These are phyloP conservation scores for Gymnopus androsaceus DNA, from an alignment of 1,284 basidiomycete genomes.

Conservation along the genomic window DNA sequence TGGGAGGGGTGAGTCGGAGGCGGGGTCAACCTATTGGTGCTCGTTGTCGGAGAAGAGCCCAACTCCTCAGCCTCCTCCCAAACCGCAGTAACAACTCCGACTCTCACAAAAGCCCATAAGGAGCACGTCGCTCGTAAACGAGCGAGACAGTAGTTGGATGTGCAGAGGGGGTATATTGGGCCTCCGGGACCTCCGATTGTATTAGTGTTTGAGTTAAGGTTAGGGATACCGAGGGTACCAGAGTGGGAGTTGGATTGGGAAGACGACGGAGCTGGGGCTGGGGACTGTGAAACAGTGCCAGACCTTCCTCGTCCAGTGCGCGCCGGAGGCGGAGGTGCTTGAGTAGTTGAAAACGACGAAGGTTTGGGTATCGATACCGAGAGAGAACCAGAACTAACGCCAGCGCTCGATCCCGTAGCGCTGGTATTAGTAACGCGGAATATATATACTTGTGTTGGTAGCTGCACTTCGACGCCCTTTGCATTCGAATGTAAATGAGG, in stretches of 20 bases:
- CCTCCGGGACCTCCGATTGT: slow-evolving; percentile 6
- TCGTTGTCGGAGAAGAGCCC: no score
- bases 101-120: slow-evolving; percentile 87
- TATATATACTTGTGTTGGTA: slow-evolving; percentile 55
- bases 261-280: neutral
- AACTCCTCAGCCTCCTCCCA: slow-evolving; percentile 47
- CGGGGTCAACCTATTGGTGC: no score
- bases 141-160: slow-evolving; percentile 75
- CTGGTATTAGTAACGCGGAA: slow-evolving; percentile 52
- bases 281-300: slow-evolving; percentile 2
- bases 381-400: slow-evolving; percentile 25
- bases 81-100: slow-evolving; percentile 77
- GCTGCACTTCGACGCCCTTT: slow-evolving; percentile 18
- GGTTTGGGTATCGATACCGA: slow-evolving; percentile 27
- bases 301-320: neutral
- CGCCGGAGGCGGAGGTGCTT: neutral
- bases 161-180: slow-evolving; percentile 72
- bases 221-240: neutral
- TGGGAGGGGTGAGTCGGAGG: slow-evolving; percentile 16
- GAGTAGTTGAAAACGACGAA: neutral
- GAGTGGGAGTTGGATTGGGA: slow-evolving; percentile 22
- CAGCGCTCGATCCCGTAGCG: slow-evolving; percentile 29
- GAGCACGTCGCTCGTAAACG: slow-evolving; percentile 87
- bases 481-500: slow-evolving; percentile 17
- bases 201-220: neutral